Evolutionary conservation across 768 basidiomycete genomes (phyloP), one percentile per base, ranked within the genome.

Genomic region (Boletus sensibilis): DNA sequence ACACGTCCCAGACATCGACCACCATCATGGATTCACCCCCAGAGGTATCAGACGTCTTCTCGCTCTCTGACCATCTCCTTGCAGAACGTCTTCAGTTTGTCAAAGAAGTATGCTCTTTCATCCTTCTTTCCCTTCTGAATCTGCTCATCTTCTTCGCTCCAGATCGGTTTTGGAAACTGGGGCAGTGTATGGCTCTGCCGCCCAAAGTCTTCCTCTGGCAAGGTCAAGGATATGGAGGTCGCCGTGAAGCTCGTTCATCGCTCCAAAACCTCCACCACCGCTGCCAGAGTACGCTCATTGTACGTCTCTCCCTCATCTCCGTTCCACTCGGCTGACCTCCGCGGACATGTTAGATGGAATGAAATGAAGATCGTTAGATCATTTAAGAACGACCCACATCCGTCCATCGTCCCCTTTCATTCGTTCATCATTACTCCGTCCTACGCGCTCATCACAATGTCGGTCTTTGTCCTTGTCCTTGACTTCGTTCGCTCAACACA

Each of bases 241-340:
- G 96, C 95, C 2, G 88, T 94, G 65, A 99, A 99, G 75, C 82
- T 99, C 38, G 95, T 99, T 0, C 92, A 94, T 68, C 79, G 95
- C 39, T 77, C 76, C 42, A 89, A 89, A 68, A 85, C 88, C 13
- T 80, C 88, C 31, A 92, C 92, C 12, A 93, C 92, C 0, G 90
- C 92, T 5, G 93, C 94, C 16, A 83, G 96, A 50, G 90, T 99
- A 54, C 79, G 87, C 66, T 94, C 94, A 43, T 77, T 98, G 84
- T 97, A 67, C 58, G 87, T 77, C 25, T 47, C 25, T 49, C 20
- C 25, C 21, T 41, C 38, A 51, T 44, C 44, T 54, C 41, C 12
- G 23, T 42, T 44, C n/a, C 5, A 21, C 53, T 49, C 35, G 9
- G 14, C 49, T 52, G 57, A 67, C 33, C 7, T 10, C 18, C 23